Conservation (phyloP, 2,329 filamentous ascomycete species). For the Hymenoscyphus repandus region DNA sequence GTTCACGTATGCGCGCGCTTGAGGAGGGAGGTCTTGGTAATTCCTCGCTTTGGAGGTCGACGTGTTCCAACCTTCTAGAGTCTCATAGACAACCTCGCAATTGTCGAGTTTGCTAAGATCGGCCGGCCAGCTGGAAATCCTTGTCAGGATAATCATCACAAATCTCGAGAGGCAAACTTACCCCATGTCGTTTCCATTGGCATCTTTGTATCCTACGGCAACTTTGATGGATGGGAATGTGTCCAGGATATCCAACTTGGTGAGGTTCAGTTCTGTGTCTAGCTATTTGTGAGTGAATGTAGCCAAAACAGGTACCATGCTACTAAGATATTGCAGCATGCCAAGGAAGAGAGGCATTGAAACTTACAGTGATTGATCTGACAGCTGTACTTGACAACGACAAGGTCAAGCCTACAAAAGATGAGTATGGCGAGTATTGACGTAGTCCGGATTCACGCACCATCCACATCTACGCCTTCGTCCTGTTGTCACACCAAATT, state of each 20-base stretch:
- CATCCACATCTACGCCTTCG: slow-evolving; percentile 56
- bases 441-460: slow-evolving; percentile 19
- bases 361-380: slow-evolving; percentile 8
- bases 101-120: slow-evolving; percentile 52
- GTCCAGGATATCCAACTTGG: slow-evolving; percentile 66
- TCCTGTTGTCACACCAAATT: slow-evolving; percentile 39
- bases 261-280: slow-evolving; percentile 42
- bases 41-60: slow-evolving; percentile 51
- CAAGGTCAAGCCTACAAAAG: slow-evolving; percentile 40
- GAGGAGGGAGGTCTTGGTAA: slow-evolving; percentile 57
- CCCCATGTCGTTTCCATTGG: slow-evolving; percentile 1
- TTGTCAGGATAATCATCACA: not conserved
- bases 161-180: not conserved
- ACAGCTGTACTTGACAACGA: slow-evolving; percentile 33
- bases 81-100: slow-evolving; percentile 62
- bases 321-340: no score
- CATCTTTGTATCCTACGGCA: slow-evolving; percentile 60
- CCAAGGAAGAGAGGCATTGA: not conserved
- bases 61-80: slow-evolving; percentile 64
- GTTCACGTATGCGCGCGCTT: slow-evolving; percentile 60
- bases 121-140: slow-evolving; percentile 32
- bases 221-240: slow-evolving; percentile 70
- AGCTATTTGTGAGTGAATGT: not conserved
- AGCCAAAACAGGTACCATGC: not conserved
- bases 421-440: not conserved